Base-by-base conservation (phyloP, 495 filamentous ascomycete genomes). In the Talaromyces wortmannii region DNA sequence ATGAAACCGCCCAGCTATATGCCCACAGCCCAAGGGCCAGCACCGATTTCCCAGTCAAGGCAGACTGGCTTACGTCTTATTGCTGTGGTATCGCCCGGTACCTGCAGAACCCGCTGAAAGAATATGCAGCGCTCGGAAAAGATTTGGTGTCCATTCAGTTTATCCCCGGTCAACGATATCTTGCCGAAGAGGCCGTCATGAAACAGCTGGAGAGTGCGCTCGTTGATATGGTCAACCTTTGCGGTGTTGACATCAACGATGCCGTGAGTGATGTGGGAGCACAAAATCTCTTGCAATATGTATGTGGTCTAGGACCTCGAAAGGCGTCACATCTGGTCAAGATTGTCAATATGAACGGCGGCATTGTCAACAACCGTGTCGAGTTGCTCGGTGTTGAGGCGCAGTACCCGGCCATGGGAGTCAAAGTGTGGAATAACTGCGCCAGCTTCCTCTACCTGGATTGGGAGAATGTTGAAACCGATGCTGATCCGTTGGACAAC, bases 181-280 rank as follows among this genome's bases (percentile, higher is more conserved):
- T 98, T 7, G 83, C 91, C 0, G 85, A 88, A 50, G 92, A 97
- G 3, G 88, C 95, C 67, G 75, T 97, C 5, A 67, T 87, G 46
- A 90, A 88, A 66, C 81, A 90, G 53, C 79, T 98, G 17, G 94
- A 97, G 61, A 94, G 89, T 2, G 90, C 91, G 16, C 86, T 98
- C 81, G 92, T 97, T 5, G 95, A 98, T 63, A 96, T 95, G 84
- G 94, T 98, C 61, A 98, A 98, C 66, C 80, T 98, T 8, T 88
- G 90, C 53, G 94, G 94, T 56, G 91, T 98, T 17, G 88, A 97
- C 58, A 84, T 97, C 63, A 96, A 96, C 61, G 91, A 96, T 52
- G 91, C 94, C 8, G 83, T 95, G 32, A 76, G 72, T 23, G 87
- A 96, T 62, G 63, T 79, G 1, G 87, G 91, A 61, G 86, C 86